Evolutionary conservation across 2,329 filamentous ascomycete genomes (phyloP).

Genomic region (Cercospora sesami): DNA sequence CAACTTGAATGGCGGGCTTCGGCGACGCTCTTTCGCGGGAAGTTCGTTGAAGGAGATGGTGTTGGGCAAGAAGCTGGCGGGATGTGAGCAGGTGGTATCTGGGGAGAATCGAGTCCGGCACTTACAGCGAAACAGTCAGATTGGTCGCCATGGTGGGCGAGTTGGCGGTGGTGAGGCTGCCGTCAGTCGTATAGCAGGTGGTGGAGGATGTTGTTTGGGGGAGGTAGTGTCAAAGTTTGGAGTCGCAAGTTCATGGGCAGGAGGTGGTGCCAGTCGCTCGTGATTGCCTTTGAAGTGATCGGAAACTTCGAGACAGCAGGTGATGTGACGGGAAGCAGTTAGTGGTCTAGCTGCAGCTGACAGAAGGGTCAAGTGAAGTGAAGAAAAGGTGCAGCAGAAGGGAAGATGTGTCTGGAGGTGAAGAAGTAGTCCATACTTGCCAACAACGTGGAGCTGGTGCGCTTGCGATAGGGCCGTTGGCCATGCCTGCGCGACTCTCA

Average conservation of each 20-base stretch:
- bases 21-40: conserved; percentile 37
- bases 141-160: conserved; percentile 33
- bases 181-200: neutral
- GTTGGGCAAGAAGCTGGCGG: conserved; percentile 78
- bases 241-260: conserved; percentile 5
- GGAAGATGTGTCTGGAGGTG: neutral
- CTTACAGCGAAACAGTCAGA: conserved; percentile 39
- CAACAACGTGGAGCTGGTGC: neutral
- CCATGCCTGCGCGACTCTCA: neutral
- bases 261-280: conserved; percentile 2
- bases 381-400: neutral
- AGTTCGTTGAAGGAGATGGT: conserved; percentile 79
- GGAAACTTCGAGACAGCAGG: conserved; percentile 8
- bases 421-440: conserved; percentile 2
- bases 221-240: neutral
- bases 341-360: neutral
- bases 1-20: conserved; percentile 25
- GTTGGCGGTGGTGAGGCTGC: neutral
- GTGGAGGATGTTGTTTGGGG: neutral
- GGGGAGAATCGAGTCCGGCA: conserved; percentile 15
- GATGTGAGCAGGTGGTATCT: neutral
- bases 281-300: conserved; percentile 1
- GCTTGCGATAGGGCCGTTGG: neutral
- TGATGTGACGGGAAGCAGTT: neutral
- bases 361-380: conserved; percentile 1